phyloP scores from a whole-genome alignment of 2,329 filamentous ascomycete species.

The Hypoxylon sp. region DNA sequence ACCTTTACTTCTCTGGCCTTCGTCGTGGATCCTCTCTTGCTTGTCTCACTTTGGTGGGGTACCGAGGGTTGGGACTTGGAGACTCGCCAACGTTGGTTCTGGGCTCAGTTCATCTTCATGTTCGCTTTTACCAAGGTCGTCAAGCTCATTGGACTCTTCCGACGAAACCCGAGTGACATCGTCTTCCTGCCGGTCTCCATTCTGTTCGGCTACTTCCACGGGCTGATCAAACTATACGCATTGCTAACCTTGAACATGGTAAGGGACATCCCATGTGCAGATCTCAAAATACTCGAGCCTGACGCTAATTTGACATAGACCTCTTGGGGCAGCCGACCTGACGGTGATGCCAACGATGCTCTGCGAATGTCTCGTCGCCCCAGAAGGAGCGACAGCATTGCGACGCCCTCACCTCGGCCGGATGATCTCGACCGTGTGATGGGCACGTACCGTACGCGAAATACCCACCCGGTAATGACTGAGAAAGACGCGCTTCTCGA shows the following conservation, averaged over 20 bases:
- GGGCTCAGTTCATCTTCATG: constrained; percentile 79
- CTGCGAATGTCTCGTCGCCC: constrained; percentile 73
- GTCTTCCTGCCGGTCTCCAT: constrained; percentile 87
- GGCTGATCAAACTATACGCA: constrained; percentile 91
- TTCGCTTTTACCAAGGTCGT: constrained; percentile 88
- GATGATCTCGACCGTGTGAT: constrained; percentile 53
- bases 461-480: constrained; percentile 24
- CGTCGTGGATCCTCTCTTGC: constrained; percentile 79
- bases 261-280: constrained; percentile 50
- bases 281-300: constrained; percentile 7
- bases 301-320: constrained; percentile 71
- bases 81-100: constrained; percentile 69
- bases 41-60: constrained; percentile 78
- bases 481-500: constrained; percentile 48
- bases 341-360: constrained; percentile 87
- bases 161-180: constrained; percentile 85
- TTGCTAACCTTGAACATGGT: constrained; percentile 87
- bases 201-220: constrained; percentile 92
- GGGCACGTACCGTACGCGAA: constrained; percentile 39
- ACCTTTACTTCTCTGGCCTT: constrained; percentile 93
- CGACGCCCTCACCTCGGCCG: constrained; percentile 53
- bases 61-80: constrained; percentile 72
- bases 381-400: constrained; percentile 56
- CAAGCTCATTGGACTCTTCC: constrained; percentile 89
- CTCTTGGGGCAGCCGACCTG: constrained; percentile 94